A percentile compares a stretch with the other conserved stretches of the same genome.
Conservation (phyloP, 192 early-diverging fungal genomes). For the Chytriomyces sp. region DNA sequence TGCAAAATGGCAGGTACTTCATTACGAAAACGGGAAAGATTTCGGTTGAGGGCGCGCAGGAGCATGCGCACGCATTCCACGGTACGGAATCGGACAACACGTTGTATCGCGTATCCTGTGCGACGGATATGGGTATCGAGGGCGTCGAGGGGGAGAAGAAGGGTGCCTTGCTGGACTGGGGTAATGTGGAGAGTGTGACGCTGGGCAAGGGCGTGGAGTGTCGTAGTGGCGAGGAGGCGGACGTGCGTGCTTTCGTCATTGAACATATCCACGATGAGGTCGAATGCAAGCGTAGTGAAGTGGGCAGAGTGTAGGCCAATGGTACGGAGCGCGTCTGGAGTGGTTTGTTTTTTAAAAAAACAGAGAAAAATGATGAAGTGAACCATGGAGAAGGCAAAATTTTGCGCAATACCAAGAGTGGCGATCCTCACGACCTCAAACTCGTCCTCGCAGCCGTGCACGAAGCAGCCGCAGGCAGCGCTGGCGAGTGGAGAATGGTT, state of each 20-base stretch:
- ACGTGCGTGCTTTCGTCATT: conserved; percentile 92
- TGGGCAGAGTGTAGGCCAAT: not conserved
- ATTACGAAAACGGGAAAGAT: conserved; percentile 66
- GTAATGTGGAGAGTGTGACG: conserved; percentile 57
- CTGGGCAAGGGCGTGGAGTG: conserved; percentile 71
- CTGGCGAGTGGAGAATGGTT: no score
- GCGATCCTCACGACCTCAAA: conserved; percentile 84
- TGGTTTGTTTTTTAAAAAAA: not conserved
- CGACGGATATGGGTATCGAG: conserved; percentile 64
- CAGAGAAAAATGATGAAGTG: not conserved
- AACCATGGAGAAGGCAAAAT: not conserved
- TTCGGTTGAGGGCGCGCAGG: conserved; percentile 62
- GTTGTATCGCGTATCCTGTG: conserved; percentile 61
- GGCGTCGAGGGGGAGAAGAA: conserved; percentile 79
- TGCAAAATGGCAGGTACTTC: conserved; percentile 71
- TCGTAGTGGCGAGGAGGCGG: conserved; percentile 77
- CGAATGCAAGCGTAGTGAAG: not conserved
- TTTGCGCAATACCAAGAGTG: conserved; percentile 66
- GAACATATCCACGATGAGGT: conserved; percentile 76
- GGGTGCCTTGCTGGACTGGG: conserved; percentile 73
- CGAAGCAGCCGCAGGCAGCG: conserved; percentile 87
- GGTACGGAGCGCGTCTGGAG: not conserved
- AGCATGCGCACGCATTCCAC: conserved; percentile 56
- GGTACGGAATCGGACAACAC: not conserved
- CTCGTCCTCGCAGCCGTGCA: conserved; percentile 96